Evolutionary conservation across 2,329 filamentous ascomycete genomes (phyloP).

Genomic region (Paraphoma chrysanthemicola): DNA sequence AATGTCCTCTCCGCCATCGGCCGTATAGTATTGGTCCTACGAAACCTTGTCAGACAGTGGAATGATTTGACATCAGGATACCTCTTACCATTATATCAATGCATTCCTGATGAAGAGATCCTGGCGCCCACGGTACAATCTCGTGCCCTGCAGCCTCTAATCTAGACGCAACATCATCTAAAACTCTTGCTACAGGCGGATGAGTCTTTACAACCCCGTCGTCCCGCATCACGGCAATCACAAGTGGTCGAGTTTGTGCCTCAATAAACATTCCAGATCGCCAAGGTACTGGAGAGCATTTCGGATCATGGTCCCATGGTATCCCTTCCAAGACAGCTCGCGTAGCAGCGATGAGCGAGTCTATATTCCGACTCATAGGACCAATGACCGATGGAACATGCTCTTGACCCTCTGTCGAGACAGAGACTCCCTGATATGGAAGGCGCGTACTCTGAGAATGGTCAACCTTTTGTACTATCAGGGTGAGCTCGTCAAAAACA

Average conservation of each 20-base stretch:
- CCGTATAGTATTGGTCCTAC: slow-evolving; percentile 67
- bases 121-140: slow-evolving; percentile 59
- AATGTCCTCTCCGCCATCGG: slow-evolving; percentile 70
- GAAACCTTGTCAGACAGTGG: background rate
- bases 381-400: slow-evolving; percentile 70
- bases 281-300: slow-evolving; percentile 63
- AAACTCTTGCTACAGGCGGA: slow-evolving; percentile 58
- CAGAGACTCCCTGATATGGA: slow-evolving; percentile 65
- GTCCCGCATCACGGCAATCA: slow-evolving; percentile 59
- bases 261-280: slow-evolving; percentile 54
- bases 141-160: slow-evolving; percentile 61
- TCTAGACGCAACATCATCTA: slow-evolving; percentile 47
- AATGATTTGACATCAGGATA: background rate
- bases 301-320: slow-evolving; percentile 64
- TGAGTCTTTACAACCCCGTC: slow-evolving; percentile 64
- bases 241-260: slow-evolving; percentile 53
- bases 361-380: slow-evolving; percentile 62
- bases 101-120: slow-evolving; percentile 60
- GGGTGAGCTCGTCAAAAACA: background rate
- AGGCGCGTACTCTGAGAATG: slow-evolving; percentile 59
- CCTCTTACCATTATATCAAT: slow-evolving; percentile 60
- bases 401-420: slow-evolving; percentile 69
- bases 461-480: background rate
- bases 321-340: slow-evolving; percentile 55
- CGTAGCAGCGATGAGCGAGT: slow-evolving; percentile 59